A percentile compares a stretch with the other conserved stretches of the same genome.
phyloP scores from a whole-genome alignment of 306 rosid genomes.

The Prunus padus region DNA sequence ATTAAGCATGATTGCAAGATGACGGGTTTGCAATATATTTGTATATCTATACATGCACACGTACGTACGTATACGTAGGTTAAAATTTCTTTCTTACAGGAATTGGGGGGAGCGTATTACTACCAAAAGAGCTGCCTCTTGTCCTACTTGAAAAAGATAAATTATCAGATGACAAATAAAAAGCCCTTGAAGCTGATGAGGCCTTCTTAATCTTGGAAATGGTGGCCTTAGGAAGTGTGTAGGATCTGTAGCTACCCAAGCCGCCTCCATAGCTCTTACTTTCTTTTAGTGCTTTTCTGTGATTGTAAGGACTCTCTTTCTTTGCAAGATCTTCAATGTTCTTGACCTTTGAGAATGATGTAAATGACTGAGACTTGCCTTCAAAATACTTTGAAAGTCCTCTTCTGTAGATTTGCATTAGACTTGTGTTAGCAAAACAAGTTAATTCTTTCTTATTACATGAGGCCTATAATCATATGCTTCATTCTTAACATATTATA shows the following conservation, averaged over 20 bases:
- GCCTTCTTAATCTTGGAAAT: slow-evolving; percentile 39
- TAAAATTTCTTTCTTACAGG: slow-evolving; percentile 18
- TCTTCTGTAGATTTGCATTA: slow-evolving; percentile 35
- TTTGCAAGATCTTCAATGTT: slow-evolving; percentile 52
- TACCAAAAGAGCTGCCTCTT: slow-evolving; percentile 23
- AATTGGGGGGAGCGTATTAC: slow-evolving; percentile 25
- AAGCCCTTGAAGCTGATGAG: slow-evolving; percentile 13
- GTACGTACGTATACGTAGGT: background rate
- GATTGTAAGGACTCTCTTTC: slow-evolving; percentile 32
- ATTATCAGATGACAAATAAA: no score
- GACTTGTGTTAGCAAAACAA: no score
- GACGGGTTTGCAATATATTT: no score
- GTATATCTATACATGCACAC: background rate
- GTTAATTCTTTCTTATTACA: no score
- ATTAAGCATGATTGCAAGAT: background rate
- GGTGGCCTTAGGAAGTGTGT: slow-evolving; percentile 41
- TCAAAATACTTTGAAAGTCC: slow-evolving; percentile 53
- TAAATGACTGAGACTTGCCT: slow-evolving; percentile 54
- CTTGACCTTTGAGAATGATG: slow-evolving; percentile 44
- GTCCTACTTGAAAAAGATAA: slow-evolving; percentile 18
- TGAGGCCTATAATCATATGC: no score
- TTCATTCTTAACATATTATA: background rate
- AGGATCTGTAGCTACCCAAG: slow-evolving; percentile 33
- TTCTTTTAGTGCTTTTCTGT: slow-evolving; percentile 35
- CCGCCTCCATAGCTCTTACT: slow-evolving; percentile 54